Evolutionary conservation across 2,329 filamentous ascomycete species (phyloP), one percentile per base, ranked within the genome.

Genomic region (Nothophoma quercina): DNA sequence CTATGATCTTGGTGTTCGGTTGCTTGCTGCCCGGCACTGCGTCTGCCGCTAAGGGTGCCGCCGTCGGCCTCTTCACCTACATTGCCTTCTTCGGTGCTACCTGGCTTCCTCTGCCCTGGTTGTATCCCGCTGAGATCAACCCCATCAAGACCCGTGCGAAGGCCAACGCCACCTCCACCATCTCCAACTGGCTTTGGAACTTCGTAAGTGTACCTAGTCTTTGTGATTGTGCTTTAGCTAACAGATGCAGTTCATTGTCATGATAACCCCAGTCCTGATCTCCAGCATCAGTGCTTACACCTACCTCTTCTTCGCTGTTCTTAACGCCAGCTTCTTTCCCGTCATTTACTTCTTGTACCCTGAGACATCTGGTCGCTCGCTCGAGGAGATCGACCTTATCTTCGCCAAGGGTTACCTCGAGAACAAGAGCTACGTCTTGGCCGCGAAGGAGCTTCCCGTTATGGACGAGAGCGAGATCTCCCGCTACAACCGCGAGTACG

Each of bases 71-170:
- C 10, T 89, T 89, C 74, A 81, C 85, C 2, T 89, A 88, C 72
- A 89, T 89, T 63, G 84, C 85, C 4, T 86, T 85, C 48, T 89
- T 88, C 58, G 87, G 86, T 26, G 85, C 85, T 0, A 85, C 84
- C 1, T 87, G 84, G 81, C 69, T 88, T 6, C 85, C 85, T 13
- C 78, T 87, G 19, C 85, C 85, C 1, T 89, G 85, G 85, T 59
- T 73, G 70, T 85, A 73, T 56, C 68, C 80, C 0, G 78, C 81
- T 39, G 82, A 82, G 56, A 72, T 82, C 63, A 82, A 80, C 48
- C 81, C 82, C 6, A 77, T 83, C 67, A 81, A 80, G 69, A 84
- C 81, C 6, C 77, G 82, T 40, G 79, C 80, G 32, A 83, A 83
- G 73, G 81, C 81, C 32, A 83, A 83, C 64, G 81, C 81, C 1